Evolutionary conservation across 768 basidiomycete species (phyloP), one percentile per base, ranked within the genome.

Genomic region (Termitomyces sp.): DNA sequence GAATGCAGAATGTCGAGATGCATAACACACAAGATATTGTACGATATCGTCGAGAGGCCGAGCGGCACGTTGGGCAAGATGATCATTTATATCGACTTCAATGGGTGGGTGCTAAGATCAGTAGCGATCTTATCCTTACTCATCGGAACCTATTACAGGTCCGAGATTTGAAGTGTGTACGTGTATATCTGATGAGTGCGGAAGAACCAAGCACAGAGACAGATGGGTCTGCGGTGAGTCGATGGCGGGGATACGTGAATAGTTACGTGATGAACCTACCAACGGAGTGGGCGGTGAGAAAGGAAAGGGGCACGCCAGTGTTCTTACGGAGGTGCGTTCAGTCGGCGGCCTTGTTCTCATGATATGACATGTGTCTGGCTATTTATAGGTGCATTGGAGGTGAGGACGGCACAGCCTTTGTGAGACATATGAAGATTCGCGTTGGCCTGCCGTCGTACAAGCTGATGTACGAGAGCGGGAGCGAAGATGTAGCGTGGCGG

Each of bases 31-130:
- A 85, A 58, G 88, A 90, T 64, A 77, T 87, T 58, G 83, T 92
- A 61, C 81, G 85, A 60, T 93, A 93, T 75, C 84, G 91, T 53
- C 79, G 90, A 62, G 87, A 87, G 71, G 91, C 90, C 24, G 91
- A 93, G 69, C 81, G 79, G 51, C 85, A 88, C 65, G 83, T 86
- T 57, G 86, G 86, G 30, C 80, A 81, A 54, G 90, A 91, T 64
- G 89, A 91, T 63, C 84, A 89, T 73, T 70, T 91, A 62, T 91
- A 91, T 69, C 82, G 85, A 58, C 70, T 93, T 18, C 85, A 91
- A 78, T 93, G 89, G 90, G 91, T 91, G 69, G 63, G 83, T 76
- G 53, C 61, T 64, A 66, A 61, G 37, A 58, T 50, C 69, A 65
- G 54, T 34, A 15, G 41, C 39, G 5, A 16, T 24, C 6, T 48